Evolutionary conservation across 2,329 filamentous ascomycete genomes (phyloP).

Genomic region (Arthrobotrys sphaeroides): DNA sequence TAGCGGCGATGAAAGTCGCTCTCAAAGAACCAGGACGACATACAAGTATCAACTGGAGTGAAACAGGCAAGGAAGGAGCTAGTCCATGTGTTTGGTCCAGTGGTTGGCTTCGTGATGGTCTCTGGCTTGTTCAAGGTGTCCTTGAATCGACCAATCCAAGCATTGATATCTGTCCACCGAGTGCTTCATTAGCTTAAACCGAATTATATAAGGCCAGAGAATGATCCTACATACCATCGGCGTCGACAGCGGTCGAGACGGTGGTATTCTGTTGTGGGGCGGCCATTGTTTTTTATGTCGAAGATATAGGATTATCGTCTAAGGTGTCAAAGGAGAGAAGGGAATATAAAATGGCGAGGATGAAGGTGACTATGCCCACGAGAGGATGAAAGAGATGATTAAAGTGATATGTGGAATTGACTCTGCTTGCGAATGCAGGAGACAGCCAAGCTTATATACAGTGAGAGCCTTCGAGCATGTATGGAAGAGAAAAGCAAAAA

Average conservation of each 20-base stretch:
- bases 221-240: conserved; percentile 24
- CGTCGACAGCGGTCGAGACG: conserved; percentile 41
- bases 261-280: conserved; percentile 48
- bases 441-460: conserved; percentile 44
- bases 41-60: conserved; percentile 47
- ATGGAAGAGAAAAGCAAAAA: conserved; percentile 26
- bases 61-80: conserved; percentile 35
- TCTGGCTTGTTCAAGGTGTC: conserved; percentile 53
- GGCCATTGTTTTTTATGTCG: conserved; percentile 28
- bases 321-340: conserved; percentile 40
- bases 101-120: conserved; percentile 50
- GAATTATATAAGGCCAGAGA: neutral
- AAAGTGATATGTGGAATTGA: conserved; percentile 21
- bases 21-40: neutral
- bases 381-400: conserved; percentile 39
- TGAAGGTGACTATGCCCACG: conserved; percentile 1
- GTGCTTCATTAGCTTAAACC: neutral
- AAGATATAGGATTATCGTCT: neutral
- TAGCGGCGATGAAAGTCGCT: neutral
- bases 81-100: conserved; percentile 42
- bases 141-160: conserved; percentile 49
- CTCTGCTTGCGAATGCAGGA: conserved; percentile 14
- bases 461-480: conserved; percentile 42
- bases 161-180: conserved; percentile 34
- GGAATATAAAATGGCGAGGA: conserved; percentile 14